Evolutionary conservation across 306 rosid species (phyloP), one percentile per base, ranked within the genome.

Genomic region (Lathyrus oleraceus): DNA sequence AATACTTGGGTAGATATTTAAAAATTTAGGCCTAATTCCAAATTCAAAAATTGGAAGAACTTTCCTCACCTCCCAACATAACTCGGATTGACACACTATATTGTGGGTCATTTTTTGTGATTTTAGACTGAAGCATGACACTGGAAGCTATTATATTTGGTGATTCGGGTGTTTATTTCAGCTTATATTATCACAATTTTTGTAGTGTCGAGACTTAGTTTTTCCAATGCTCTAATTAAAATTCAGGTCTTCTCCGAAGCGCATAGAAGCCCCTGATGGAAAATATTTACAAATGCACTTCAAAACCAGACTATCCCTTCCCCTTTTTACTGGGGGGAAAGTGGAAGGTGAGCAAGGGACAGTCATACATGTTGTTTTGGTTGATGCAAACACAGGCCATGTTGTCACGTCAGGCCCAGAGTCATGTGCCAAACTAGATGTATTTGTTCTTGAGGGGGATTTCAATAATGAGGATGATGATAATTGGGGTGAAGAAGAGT

Each of bases 301-400:
- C 78, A 86, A 54, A 78, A 79, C 91, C 65, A 78, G 81, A 81
- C 62, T 87, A 69, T 86, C 96, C 58, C 95, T 90, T 76, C 96
- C 95, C 59, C 96, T 90, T 71, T 90, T 87, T 69, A 90, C 96
- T 1, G 90, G 95, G 25, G 96, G 96, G 35, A 90, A 88, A 69
- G 95, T 90, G 64, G 96, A 90, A 69, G 96, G 96, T 28, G 96
- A 90, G 80, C 93, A 87, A 58, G 91, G 96, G 35, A 68, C 90
- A 23, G 85, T 91, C 16, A 83, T 90, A 73, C 88, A 81, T 71
- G 25, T 90, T 66, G 83, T 90, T 63, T 76, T 90, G 82, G 78
- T 87, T 74, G 90, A 90, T 79, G 87, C 85, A 59, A 84, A 30
- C 51, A 60, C 87, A 5, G 81, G 91, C 40, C 76, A 42, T 0